phyloP scores from a whole-genome alignment of 108 stramenopile species.

The Cyclotella baltica region DNA sequence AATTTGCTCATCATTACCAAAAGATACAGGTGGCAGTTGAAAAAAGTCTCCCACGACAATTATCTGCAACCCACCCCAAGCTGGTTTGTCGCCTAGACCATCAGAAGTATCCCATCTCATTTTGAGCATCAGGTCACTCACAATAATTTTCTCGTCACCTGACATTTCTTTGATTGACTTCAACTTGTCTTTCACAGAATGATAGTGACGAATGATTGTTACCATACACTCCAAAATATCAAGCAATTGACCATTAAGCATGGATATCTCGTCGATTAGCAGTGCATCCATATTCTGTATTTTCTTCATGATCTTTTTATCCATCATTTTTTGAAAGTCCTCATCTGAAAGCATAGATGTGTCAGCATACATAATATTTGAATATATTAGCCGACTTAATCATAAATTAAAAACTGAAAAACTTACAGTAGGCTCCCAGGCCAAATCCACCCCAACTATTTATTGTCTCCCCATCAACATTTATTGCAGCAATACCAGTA shows the following conservation, averaged over 20 bases:
- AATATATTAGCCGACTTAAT: too few species aligned
- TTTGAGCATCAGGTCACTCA: slow-evolving; percentile 32
- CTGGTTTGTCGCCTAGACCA: slow-evolving; percentile 41
- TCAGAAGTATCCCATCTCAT: slow-evolving; percentile 38
- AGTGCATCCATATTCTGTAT: slow-evolving; percentile 30
- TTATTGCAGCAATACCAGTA: slow-evolving; percentile 68
- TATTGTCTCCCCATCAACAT: slow-evolving; percentile 57
- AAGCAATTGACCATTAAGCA: slow-evolving; percentile 66
- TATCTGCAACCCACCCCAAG: slow-evolving; percentile 85
- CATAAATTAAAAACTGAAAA: not conserved
- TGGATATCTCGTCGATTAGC: slow-evolving; percentile 68
- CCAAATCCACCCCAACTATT: slow-evolving; percentile 57
- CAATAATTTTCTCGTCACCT: not conserved
- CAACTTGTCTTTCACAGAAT: slow-evolving; percentile 6
- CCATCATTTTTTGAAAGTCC: slow-evolving; percentile 44
- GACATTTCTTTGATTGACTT: not conserved
- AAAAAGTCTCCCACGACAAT: slow-evolving; percentile 83
- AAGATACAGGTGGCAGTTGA: slow-evolving; percentile 77
- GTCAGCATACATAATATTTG: not conserved
- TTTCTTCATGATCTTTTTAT: slow-evolving; percentile 15
- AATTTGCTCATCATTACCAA: slow-evolving; percentile 19
- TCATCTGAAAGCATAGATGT: not conserved
- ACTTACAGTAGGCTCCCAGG: slow-evolving; percentile 25
- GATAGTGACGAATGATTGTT: slow-evolving; percentile 46
- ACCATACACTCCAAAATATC: slow-evolving; percentile 77